phyloP scores from a whole-genome alignment of 2,329 filamentous ascomycete genomes.

The Nothopassalora personata region DNA sequence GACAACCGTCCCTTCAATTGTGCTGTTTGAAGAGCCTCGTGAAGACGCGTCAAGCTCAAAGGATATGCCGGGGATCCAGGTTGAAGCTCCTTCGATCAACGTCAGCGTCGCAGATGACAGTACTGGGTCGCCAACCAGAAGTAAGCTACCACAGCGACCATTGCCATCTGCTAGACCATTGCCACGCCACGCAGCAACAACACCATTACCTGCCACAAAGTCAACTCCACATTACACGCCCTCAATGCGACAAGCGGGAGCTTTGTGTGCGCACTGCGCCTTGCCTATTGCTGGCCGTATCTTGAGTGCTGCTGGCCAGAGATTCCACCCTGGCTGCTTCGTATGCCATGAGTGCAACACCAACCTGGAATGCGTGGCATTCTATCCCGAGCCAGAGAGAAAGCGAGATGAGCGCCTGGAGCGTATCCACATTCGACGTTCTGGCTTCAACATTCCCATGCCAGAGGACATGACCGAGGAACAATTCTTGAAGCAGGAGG shows the following conservation, averaged over 20 bases:
- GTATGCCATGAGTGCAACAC: slow-evolving; percentile 82
- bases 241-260: slow-evolving; percentile 51
- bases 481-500: slow-evolving; percentile 25
- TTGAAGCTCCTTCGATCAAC: slow-evolving; percentile 18
- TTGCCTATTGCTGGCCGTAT: slow-evolving; percentile 85
- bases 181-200: slow-evolving; percentile 29
- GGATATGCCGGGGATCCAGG: slow-evolving; percentile 14
- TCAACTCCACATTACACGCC: slow-evolving; percentile 44
- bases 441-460: slow-evolving; percentile 45
- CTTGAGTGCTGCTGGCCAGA: slow-evolving; percentile 71
- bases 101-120: slow-evolving; percentile 14
- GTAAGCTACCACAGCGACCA: slow-evolving; percentile 35
- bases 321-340: slow-evolving; percentile 94
- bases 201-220: slow-evolving; percentile 27
- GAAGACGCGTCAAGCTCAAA: slow-evolving; percentile 26
- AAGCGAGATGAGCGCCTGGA: slow-evolving; percentile 66
- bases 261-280: slow-evolving; percentile 77
- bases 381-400: slow-evolving; percentile 81
- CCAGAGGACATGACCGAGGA: slow-evolving; percentile 61
- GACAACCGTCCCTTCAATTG: slow-evolving; percentile 23
- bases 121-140: slow-evolving; percentile 14
- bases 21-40: slow-evolving; percentile 32
- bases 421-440: slow-evolving; percentile 62
- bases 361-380: slow-evolving; percentile 87
- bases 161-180: slow-evolving; percentile 46